Conservation (phyloP, 768 basidiomycete species). For the Agrocybe pediades region DNA sequence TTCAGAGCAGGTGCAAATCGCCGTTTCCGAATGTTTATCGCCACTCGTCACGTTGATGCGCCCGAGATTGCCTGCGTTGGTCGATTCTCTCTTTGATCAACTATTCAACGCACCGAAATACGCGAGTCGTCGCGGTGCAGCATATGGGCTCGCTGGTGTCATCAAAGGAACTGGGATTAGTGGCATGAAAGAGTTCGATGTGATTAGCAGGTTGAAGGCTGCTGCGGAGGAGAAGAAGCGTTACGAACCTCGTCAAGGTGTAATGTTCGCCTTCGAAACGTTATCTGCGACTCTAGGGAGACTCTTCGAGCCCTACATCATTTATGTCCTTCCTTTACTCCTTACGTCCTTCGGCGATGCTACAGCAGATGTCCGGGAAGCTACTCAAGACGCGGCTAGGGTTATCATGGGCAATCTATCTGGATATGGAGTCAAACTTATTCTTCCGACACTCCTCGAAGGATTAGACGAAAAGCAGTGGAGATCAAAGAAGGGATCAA, state of each 20-base stretch:
- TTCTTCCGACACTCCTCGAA: constrained; percentile 84
- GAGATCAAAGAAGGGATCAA: constrained; percentile 97
- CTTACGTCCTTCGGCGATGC: constrained; percentile 87
- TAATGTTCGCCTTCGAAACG: constrained; percentile 94
- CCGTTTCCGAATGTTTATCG: constrained; percentile 93
- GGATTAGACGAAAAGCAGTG: constrained; percentile 98
- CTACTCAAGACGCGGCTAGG: constrained; percentile 87
- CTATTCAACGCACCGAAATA: constrained; percentile 84
- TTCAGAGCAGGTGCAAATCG: constrained; percentile 93
- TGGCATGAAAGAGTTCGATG: constrained; percentile 80
- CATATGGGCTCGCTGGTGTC: constrained; percentile 93
- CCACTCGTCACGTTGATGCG: constrained; percentile 79
- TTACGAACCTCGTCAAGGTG: constrained; percentile 87
- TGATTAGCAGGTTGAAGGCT: constrained; percentile 70
- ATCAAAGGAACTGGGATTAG: constrained; percentile 89
- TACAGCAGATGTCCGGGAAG: constrained; percentile 86
- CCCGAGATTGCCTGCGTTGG: constrained; percentile 58
- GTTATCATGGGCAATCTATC: constrained; percentile 96
- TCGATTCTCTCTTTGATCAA: constrained; percentile 76
- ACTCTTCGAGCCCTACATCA: constrained; percentile 92
- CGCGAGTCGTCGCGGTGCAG: constrained; percentile 93
- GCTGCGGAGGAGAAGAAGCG: constrained; percentile 89
- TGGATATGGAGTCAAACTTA: constrained; percentile 93
- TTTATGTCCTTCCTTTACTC: constrained; percentile 79
- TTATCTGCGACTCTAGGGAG: constrained; percentile 85